Percentiles rank a stretch among this genome's conserved stretches.
phyloP scores from a whole-genome alignment of 768 basidiomycete species.

The Leucocoprinus leucothites region DNA sequence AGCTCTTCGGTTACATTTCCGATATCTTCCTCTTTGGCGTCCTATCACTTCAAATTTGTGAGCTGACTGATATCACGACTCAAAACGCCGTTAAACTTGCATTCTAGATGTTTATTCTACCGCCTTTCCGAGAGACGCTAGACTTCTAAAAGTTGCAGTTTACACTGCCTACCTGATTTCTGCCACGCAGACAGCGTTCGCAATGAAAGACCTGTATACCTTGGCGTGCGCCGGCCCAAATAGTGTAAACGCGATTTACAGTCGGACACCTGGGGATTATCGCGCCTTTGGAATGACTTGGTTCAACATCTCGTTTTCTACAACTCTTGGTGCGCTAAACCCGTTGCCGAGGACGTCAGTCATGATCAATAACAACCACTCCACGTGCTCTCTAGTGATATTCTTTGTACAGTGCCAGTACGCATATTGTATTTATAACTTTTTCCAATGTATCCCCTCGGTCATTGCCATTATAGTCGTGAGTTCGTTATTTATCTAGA shows the following conservation, averaged over 20 bases:
- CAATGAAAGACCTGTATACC: background rate
- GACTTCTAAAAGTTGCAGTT: background rate
- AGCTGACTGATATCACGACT: background rate
- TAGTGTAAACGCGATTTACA: background rate
- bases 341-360: no score
- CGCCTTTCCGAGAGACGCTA: background rate
- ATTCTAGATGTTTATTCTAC: background rate
- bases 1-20: background rate
- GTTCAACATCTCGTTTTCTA: conserved; percentile 1
- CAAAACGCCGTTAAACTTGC: no score
- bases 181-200: background rate
- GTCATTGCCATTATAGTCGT: background rate
- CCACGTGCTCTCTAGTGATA: background rate
- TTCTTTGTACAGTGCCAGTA: conserved; percentile 1
- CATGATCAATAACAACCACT: no score
- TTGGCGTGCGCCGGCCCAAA: background rate
- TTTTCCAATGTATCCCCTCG: background rate
- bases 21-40: background rate
- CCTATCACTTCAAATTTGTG: background rate
- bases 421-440: background rate
- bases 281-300: background rate
- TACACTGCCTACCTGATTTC: background rate
- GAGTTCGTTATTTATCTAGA: background rate
- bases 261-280: background rate
- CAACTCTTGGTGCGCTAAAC: background rate